Percentiles rank a stretch among this genome's conserved stretches.
phyloP scores from a whole-genome alignment of 495 filamentous ascomycete species.

The Penicillium salamii region DNA sequence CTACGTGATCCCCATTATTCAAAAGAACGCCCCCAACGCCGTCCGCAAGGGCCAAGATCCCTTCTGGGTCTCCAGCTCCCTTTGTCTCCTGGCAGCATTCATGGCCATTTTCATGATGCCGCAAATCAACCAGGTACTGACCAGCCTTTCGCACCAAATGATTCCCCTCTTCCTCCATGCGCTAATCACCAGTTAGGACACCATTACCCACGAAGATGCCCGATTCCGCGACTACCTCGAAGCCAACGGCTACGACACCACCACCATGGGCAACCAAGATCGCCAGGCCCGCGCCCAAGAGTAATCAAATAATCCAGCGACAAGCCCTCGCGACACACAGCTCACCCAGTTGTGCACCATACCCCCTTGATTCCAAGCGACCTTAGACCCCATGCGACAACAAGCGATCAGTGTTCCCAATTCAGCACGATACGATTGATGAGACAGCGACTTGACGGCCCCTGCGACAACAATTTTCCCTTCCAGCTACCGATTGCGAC shows the following conservation, averaged over 20 bases:
- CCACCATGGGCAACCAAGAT: slow-evolving; percentile 55
- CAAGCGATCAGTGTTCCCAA: background rate
- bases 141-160: too few relatives aligned
- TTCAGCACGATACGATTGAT: background rate
- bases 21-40: slow-evolving; percentile 58
- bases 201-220: slow-evolving; percentile 66
- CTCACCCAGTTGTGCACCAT: background rate
- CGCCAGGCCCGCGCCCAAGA: slow-evolving; percentile 9
- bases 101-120: slow-evolving; percentile 60
- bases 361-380: background rate
- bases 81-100: slow-evolving; percentile 62
- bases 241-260: slow-evolving; percentile 66
- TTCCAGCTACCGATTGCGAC: background rate
- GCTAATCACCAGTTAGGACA: slow-evolving; percentile 42
- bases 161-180: too few relatives aligned
- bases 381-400: slow-evolving; percentile 12
- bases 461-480: slow-evolving; percentile 10
- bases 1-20: slow-evolving; percentile 73
- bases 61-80: slow-evolving; percentile 66
- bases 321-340: background rate
- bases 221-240: slow-evolving; percentile 68
- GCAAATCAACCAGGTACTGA: slow-evolving; percentile 60
- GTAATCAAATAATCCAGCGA: background rate
- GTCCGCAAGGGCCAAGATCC: slow-evolving; percentile 70
- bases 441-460: slow-evolving; percentile 10